Percentiles rank a stretch among this genome's conserved stretches.
phyloP scores from a whole-genome alignment of 805 yeast species.

The Wickerhamiella bombiphila region DNA sequence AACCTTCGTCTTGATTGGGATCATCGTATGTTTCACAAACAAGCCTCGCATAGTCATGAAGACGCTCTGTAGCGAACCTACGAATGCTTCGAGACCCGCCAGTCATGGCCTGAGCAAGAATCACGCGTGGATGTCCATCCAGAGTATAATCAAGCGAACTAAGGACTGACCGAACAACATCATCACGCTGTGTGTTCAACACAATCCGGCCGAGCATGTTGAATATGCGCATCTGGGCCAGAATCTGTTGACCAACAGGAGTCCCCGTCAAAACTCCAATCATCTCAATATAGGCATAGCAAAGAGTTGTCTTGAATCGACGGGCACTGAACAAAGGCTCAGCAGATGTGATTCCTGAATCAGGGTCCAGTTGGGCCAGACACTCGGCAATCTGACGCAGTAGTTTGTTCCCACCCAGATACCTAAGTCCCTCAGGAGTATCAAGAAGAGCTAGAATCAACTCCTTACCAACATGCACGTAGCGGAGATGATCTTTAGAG shows the following conservation, averaged over 20 bases:
- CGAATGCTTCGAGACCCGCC: conserved; percentile 40
- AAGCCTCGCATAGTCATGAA: no score
- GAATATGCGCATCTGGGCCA: conserved; percentile 75
- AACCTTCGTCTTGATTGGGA: conserved; percentile 5
- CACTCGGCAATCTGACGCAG: conserved; percentile 83
- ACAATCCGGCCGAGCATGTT: conserved; percentile 53
- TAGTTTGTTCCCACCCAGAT: conserved; percentile 50
- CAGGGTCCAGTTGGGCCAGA: conserved; percentile 69
- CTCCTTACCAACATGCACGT: conserved; percentile 60
- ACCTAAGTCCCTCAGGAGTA: conserved; percentile 50
- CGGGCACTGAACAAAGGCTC: conserved; percentile 59
- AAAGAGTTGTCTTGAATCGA: conserved; percentile 47
- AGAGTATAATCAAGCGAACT: conserved; percentile 44
- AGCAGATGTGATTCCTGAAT: conserved; percentile 53
- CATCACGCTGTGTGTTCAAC: conserved; percentile 21
- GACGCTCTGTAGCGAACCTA: conserved; percentile 38
- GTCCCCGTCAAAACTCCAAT: conserved; percentile 56
- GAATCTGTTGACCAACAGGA: conserved; percentile 46
- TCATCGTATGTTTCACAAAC: no score
- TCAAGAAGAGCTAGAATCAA: conserved; percentile 51
- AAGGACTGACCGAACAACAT: conserved; percentile 29
- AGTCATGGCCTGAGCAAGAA: conserved; percentile 50
- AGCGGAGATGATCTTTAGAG: conserved; percentile 36
- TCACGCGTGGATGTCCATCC: conserved; percentile 52
- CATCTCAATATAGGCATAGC: conserved; percentile 64